A percentile compares a stretch with the other conserved stretches of the same genome.
Conservation (phyloP, 2,329 filamentous ascomycete species). For the Ceratocystis eucalypticola region DNA sequence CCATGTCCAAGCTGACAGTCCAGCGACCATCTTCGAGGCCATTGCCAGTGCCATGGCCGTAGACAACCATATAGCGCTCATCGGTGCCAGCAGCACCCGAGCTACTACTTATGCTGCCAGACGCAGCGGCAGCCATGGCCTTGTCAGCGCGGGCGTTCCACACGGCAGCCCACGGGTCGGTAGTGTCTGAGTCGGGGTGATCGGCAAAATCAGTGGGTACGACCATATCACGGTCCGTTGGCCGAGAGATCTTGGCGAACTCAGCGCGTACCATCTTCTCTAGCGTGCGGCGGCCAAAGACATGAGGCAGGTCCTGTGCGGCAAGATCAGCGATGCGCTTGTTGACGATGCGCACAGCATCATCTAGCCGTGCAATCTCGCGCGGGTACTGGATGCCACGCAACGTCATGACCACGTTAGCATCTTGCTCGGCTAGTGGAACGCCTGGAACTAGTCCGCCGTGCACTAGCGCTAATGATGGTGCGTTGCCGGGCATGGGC, state of each 20-base stretch:
- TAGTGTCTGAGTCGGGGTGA: constrained; percentile 38
- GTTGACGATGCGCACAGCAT: constrained; percentile 23
- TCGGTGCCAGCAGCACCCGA: constrained; percentile 12
- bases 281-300: constrained; percentile 13
- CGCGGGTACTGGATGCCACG: constrained; percentile 53
- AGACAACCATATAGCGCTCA: constrained; percentile 55
- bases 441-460: constrained; percentile 71
- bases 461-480: constrained; percentile 58
- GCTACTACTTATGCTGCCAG: constrained; percentile 6
- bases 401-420: constrained; percentile 85
- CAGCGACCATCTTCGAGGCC: constrained; percentile 52
- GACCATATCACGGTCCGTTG: constrained; percentile 25
- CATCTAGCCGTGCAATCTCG: constrained; percentile 27
- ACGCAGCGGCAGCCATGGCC: constrained; percentile 14
- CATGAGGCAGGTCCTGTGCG: not conserved
- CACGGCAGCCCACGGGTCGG: constrained; percentile 52
- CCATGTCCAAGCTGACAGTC: constrained; percentile 74
- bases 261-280: constrained; percentile 18
- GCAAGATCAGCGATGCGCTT: constrained; percentile 19
- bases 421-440: constrained; percentile 54
- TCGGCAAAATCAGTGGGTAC: constrained; percentile 32
- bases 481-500: constrained; percentile 37
- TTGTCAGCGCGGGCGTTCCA: constrained; percentile 42
- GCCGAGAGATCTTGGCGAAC: constrained; percentile 12
- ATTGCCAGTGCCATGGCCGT: constrained; percentile 69